Base-by-base conservation (phyloP, 805 yeast genomes). In the Yarrowia sp. region DNA sequence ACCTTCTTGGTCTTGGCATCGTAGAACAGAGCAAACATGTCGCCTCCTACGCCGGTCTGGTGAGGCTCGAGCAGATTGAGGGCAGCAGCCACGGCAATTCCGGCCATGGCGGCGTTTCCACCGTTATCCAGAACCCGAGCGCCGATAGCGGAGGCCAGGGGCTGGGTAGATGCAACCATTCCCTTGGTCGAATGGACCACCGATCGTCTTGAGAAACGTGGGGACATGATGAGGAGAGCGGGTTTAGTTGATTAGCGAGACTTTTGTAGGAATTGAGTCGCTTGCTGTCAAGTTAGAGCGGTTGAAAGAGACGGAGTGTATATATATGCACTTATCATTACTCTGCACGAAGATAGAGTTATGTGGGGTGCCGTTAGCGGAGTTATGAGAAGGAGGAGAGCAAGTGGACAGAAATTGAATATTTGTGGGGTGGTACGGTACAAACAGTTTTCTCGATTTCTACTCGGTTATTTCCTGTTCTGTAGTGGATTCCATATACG, bases 141-240 rank as follows among this genome's bases (percentile, higher is more conserved):
- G 3, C 92, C 93, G 0, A 92, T 94, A 0, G 90, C 86, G 65
- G 86, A 85, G 40, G 95, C 96, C 61, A 88, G 76, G 3, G 94
- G 91, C 76, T 91, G 95, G 0, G 93, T 81, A 1, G 92, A 86
- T 1, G 91, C 83, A 1, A 89, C 92, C 60, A 90, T 85, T 1
- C 93, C 95, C 73, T 84, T 85, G 19, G 86, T 79, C 3, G 93
- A 88, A 75, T 88, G 87, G 6, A 89, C 94, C 0, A 87, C 87
- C 0, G 94, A 89, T 66, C 96, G 80, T 72, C 94, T 80, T 1
- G 92, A 88, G 17, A 56, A 56, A 12, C 64, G 64, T 5, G 50
- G 50, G 7, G 50, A 9, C 50, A 42, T 56, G 24, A 1, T 53
- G 46, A 6, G 10, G 14, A 36, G 38, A 2, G 38, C 13, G 10